Percentiles rank a stretch among this genome's conserved stretches.
phyloP scores from a whole-genome alignment of 192 early-diverging fungal species.

The Backusella liffmaniae region DNA sequence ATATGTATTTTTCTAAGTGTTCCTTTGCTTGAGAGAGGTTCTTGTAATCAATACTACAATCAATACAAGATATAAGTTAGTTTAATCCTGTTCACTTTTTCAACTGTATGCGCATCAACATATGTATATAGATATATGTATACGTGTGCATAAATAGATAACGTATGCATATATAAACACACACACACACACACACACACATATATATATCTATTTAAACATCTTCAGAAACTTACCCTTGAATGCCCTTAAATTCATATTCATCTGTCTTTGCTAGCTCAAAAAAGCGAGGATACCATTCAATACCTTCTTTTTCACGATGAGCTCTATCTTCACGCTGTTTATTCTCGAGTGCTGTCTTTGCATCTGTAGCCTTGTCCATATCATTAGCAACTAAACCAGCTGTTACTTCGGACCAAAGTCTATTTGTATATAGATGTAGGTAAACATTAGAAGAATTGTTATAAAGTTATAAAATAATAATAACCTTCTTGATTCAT shows the following conservation, averaged over 20 bases:
- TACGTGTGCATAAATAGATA: not conserved
- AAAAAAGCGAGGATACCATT: conserved; percentile 71
- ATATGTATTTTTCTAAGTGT: conserved; percentile 4
- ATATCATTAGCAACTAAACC: conserved; percentile 64
- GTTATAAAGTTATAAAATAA: not conserved
- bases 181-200: not conserved
- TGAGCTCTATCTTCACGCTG: conserved; percentile 62
- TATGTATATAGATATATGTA: not conserved
- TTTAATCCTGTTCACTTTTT: not conserved
- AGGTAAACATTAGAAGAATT: not conserved
- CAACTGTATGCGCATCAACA: not conserved
- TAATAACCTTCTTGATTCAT: conserved; percentile 14
- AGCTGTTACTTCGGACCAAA: conserved; percentile 76
- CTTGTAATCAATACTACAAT: conserved; percentile 11
- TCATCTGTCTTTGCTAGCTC: conserved; percentile 26
- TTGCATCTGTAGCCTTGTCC: conserved; percentile 68
- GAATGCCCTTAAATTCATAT: conserved; percentile 44
- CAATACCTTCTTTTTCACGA: conserved; percentile 51
- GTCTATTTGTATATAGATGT: conserved; percentile 20
- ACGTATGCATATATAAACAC: not conserved
- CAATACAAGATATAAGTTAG: not conserved
- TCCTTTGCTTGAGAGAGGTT: conserved; percentile 2
- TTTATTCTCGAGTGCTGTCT: conserved; percentile 68
- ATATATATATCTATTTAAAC: not conserved
- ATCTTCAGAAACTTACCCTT: conserved; percentile 2